These are phyloP conservation scores for Spergularia bocconei DNA, from an alignment of 148 eudicot species.

Conservation along the genomic window DNA sequence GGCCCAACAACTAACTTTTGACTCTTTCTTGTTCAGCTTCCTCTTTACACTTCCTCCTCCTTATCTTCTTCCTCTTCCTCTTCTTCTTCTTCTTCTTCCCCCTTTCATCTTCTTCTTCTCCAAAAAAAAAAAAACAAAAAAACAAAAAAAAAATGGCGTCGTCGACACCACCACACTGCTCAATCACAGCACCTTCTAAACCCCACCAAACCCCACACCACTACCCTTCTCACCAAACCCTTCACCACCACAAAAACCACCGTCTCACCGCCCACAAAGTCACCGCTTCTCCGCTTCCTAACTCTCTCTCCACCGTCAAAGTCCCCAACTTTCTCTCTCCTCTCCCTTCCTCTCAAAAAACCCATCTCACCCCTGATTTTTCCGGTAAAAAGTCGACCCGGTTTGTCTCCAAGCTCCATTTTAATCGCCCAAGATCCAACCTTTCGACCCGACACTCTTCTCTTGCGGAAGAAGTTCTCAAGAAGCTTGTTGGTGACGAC, in stretches of 20 bases:
- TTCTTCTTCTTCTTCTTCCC: constrained; percentile 14
- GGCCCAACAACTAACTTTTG: not conserved
- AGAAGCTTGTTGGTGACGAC: constrained; percentile 24
- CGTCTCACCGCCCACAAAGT: constrained; percentile 40
- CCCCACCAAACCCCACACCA: constrained; percentile 49
- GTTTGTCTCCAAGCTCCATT: constrained; percentile 82
- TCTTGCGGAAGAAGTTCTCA: constrained; percentile 56
- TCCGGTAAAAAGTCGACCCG: constrained; percentile 82
- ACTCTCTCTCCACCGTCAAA: constrained; percentile 24
- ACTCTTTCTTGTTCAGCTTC: constrained; percentile 11
- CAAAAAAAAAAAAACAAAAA: not conserved
- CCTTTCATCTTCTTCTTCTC: constrained; percentile 8
- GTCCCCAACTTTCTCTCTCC: constrained; percentile 21
- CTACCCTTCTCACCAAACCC: constrained; percentile 25
- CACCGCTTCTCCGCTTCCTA: constrained; percentile 28
- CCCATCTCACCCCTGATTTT: constrained; percentile 66
- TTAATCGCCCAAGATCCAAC: constrained; percentile 57
- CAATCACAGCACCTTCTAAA: constrained; percentile 53
- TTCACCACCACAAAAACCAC: constrained; percentile 24
- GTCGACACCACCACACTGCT: constrained; percentile 67
- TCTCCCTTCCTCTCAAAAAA: constrained; percentile 28
- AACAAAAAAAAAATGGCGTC: constrained; percentile 56
- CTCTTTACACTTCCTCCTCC: not conserved
- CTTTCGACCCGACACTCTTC: constrained; percentile 50
- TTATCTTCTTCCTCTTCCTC: constrained; percentile 20